Evolutionary conservation across 352 stramenopile genomes (phyloP).

Genomic region (Phytophthora syringae): DNA sequence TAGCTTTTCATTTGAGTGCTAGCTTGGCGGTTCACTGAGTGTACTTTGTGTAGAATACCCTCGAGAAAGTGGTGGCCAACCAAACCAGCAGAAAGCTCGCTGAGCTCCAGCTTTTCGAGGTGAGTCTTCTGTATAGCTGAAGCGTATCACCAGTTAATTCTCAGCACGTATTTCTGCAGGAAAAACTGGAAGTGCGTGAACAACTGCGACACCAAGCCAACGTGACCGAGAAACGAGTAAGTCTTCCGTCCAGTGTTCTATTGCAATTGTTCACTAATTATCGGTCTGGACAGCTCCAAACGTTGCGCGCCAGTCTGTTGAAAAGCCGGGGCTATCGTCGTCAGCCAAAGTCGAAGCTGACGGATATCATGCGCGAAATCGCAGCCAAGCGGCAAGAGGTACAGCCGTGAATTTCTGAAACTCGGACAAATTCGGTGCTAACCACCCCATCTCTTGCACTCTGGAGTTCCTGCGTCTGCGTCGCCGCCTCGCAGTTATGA

Average conservation of each 20-base stretch:
- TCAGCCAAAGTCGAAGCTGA: constrained; percentile 8
- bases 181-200: constrained; percentile 39
- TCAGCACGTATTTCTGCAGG: constrained; percentile 15
- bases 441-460: neutral
- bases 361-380: constrained; percentile 6
- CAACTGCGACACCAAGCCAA: constrained; percentile 37
- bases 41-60: constrained; percentile 17
- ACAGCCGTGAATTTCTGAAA: neutral
- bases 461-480: constrained; percentile 41
- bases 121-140: constrained; percentile 5
- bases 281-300: constrained; percentile 25
- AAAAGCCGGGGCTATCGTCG: neutral
- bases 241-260: neutral
- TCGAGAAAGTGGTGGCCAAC: constrained; percentile 33
- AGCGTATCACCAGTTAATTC: neutral
- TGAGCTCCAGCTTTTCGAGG: constrained; percentile 43
- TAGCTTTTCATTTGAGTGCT: constrained; percentile 7
- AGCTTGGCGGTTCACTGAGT: neutral
- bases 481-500: constrained; percentile 42
- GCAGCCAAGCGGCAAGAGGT: constrained; percentile 22
- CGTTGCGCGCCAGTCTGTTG: constrained; percentile 1
- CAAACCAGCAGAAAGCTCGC: constrained; percentile 44
- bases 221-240: constrained; percentile 40
- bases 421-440: too few species aligned
- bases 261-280: neutral